phyloP scores from a whole-genome alignment of 352 stramenopile genomes.

The Ophiocytium majus region DNA sequence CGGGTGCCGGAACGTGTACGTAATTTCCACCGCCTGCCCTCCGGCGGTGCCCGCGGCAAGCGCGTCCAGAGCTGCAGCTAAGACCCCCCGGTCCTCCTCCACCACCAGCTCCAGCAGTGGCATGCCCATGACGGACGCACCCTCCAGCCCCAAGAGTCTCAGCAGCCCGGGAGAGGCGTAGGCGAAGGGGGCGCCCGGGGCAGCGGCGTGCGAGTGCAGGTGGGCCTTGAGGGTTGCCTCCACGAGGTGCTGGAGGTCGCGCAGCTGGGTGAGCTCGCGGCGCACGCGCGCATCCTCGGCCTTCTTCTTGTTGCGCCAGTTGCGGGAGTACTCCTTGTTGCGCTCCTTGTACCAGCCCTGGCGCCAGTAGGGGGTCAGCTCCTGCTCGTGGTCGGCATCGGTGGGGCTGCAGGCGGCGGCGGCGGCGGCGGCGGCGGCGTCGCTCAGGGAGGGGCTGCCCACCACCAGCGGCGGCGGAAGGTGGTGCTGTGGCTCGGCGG shows the following conservation, averaged over 20 bases:
- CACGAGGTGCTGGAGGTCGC: neutral
- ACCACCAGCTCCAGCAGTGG: neutral
- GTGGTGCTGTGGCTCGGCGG: no score
- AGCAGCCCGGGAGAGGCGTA: neutral
- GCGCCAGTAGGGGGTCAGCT: constrained; percentile 25
- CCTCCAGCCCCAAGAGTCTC: neutral
- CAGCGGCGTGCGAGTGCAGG: neutral
- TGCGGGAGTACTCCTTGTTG: constrained; percentile 39
- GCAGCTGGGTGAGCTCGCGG: constrained; percentile 18
- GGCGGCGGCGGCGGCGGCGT: no score
- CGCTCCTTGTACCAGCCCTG: constrained; percentile 37
- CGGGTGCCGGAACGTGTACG: neutral
- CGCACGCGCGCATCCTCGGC: constrained; percentile 21
- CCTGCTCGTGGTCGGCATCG: neutral
- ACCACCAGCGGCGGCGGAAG: no score
- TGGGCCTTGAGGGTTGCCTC: neutral
- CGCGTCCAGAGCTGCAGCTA: neutral
- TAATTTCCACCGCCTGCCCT: neutral
- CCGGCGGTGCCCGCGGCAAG: neutral
- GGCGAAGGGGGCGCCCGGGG: neutral
- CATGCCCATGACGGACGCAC: neutral
- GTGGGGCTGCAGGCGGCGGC: neutral
- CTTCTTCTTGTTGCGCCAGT: constrained; percentile 37
- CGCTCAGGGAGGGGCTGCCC: no score
- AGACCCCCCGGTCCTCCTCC: neutral